Conservation (phyloP, 805 yeast genomes). For the Ogataea zsoltii region DNA sequence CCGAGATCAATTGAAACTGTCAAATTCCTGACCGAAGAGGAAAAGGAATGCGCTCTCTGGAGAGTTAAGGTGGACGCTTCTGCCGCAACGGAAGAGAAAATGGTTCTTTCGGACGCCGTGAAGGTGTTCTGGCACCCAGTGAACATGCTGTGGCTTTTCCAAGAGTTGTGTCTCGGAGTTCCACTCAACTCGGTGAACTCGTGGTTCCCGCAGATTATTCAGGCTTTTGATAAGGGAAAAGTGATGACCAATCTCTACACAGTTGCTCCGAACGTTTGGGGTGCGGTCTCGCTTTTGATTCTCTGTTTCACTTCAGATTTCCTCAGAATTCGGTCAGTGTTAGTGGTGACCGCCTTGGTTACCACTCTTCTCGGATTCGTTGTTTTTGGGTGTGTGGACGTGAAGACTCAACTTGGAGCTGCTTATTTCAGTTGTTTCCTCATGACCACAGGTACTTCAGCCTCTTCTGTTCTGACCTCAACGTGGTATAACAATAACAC, state of each 20-base stretch:
- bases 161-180: slow-evolving; percentile 46
- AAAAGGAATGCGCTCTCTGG: slow-evolving; percentile 38
- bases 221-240: slow-evolving; percentile 38
- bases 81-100: slow-evolving; percentile 27
- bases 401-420: slow-evolving; percentile 30
- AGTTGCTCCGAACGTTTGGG: slow-evolving; percentile 49
- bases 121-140: slow-evolving; percentile 47
- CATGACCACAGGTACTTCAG: slow-evolving; percentile 49
- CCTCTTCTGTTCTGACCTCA: slow-evolving; percentile 48
- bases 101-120: slow-evolving; percentile 41
- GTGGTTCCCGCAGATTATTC: slow-evolving; percentile 49
- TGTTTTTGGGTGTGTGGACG: slow-evolving; percentile 46
- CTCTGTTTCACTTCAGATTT: slow-evolving; percentile 44
- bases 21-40: slow-evolving; percentile 41
- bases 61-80: slow-evolving; percentile 43
- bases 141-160: slow-evolving; percentile 43
- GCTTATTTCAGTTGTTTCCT: slow-evolving; percentile 19
- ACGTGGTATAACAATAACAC: slow-evolving; percentile 52
- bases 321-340: slow-evolving; percentile 38
- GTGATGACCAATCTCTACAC: slow-evolving; percentile 42
- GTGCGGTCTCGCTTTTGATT: slow-evolving; percentile 42
- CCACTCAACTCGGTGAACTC: slow-evolving; percentile 47
- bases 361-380: slow-evolving; percentile 45
- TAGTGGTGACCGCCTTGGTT: slow-evolving; percentile 39
- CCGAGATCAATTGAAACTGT: slow-evolving; percentile 40